Evolutionary conservation across 2,329 filamentous ascomycete species (phyloP), one percentile per base, ranked within the genome.

Genomic region (Alternaria triticina): DNA sequence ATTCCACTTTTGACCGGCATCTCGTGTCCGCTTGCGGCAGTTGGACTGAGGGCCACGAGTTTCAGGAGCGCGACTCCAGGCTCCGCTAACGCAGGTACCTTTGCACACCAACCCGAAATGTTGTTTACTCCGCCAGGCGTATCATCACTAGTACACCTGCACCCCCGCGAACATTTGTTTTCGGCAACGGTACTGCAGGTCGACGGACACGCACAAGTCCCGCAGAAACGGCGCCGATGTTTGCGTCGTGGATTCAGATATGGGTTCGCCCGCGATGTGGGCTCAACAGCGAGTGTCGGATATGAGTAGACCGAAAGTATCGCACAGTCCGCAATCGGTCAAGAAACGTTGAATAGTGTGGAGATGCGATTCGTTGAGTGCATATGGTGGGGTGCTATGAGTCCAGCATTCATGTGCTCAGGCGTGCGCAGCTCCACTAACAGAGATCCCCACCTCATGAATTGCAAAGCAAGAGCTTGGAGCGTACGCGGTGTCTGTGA

Each of bases 41-140:
- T 68, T 59, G 68, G 63, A 62, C 61, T 64, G 61, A 67, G 61
- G 65, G 62, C 64, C 62, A 71, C 64, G 71, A 62, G 76, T 79
- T 78, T 79, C 77, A 78, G 73, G 67, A 69, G 55, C 59, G 66
- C 65, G 58, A 66, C 60, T 68, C 63, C 62, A 43, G 60, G 58
- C 65, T 67, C 68, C 70, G 68, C 77, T 79, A 79, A 75, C 70
- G 77, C 77, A 79, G 77, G 77, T 79, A 79, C 77, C 68, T 65
- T 59, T 45, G 58, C 69, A 54, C 51, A 69, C 67, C 65, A 62
- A 69, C 73, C 77, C 64, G 74, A 78, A 74, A 56, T 46, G 75
- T 70, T 67, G 66, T 71, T 76, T 78, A 67, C 74, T 74, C 76
- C 77, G 77, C 27, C 61, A 50, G 61, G 67, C 66, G 66, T 62